A percentile compares a stretch with the other conserved stretches of the same genome.
These are phyloP conservation scores for Huntiella savannae DNA, from an alignment of 2,329 filamentous ascomycete genomes.

Conservation along the genomic window DNA sequence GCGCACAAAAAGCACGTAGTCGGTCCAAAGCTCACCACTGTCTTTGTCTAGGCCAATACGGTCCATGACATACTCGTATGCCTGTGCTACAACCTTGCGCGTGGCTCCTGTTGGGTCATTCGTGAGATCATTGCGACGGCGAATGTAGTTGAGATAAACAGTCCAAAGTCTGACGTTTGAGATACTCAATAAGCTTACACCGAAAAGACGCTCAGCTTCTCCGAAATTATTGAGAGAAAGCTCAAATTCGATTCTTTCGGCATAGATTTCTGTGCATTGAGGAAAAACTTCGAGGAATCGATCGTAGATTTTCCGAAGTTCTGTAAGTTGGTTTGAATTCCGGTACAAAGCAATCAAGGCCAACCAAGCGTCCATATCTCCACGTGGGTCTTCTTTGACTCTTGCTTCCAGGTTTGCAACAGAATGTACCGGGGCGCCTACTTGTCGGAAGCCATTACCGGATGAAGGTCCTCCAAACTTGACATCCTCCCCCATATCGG, in stretches of 20 bases:
- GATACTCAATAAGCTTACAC: constrained; percentile 55
- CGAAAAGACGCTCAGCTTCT: constrained; percentile 68
- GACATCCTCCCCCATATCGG: too few species aligned
- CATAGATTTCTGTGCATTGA: constrained; percentile 77
- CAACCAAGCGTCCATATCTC: constrained; percentile 84
- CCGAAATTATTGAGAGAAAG: constrained; percentile 66
- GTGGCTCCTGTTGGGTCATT: constrained; percentile 62
- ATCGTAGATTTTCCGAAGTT: constrained; percentile 62
- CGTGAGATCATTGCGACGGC: constrained; percentile 65
- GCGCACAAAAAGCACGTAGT: constrained; percentile 88
- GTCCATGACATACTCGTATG: constrained; percentile 82
- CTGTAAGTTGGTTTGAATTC: constrained; percentile 62
- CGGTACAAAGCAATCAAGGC: constrained; percentile 70
- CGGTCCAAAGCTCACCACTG: constrained; percentile 75
- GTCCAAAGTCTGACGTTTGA: constrained; percentile 80
- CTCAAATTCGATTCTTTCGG: constrained; percentile 76
- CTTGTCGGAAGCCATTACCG: too few species aligned
- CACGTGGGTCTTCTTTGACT: constrained; percentile 78
- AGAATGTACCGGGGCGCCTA: constrained; percentile 18
- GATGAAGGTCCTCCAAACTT: too few species aligned
- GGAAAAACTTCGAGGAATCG: constrained; percentile 80
- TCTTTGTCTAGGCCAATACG: constrained; percentile 85
- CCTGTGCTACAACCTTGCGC: constrained; percentile 60
- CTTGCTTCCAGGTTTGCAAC: constrained; percentile 73
- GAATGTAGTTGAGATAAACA: constrained; percentile 86